Evolutionary conservation across 495 filamentous ascomycete species (phyloP), one percentile per base, ranked within the genome.

Genomic region (Hypomontagnella monticulosa): DNA sequence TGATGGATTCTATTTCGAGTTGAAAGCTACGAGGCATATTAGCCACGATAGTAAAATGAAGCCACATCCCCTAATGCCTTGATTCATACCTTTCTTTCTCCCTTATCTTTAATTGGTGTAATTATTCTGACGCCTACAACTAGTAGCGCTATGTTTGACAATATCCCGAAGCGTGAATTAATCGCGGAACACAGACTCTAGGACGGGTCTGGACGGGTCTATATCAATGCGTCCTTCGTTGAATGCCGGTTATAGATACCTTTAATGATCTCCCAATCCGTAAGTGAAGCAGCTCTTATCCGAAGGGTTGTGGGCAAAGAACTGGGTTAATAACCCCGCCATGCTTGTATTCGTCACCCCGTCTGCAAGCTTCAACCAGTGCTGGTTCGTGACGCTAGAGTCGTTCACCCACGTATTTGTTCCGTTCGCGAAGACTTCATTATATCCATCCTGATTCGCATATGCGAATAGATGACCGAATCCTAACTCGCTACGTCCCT

Each of bases 361-460:
- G 18, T 63, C 62, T 44, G 57, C 71, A 14, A 79, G 57, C 38
- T 42, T 65, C 58, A 80, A 23, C 56, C 72, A 79, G 32, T 70
- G 61, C 61, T 79, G 78, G 30, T 73, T 73, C 20, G 44, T 60
- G 11, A 71, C 50, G 11, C 16, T 8, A 4, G 68, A 48, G 14
- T 78, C 75, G 20, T 69, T 71, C 5, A 79, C 60, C 78, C 77
- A 80, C 11, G 2, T 5, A 36, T 80, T 80, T 8, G 73, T 47
- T 4, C 78, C 78, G 15, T 78, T 42, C 0, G 48, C 33, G 4
- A 54, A 37, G 10, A 78, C 69, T 19, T 67, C 30, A 40, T 79
- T 79, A 43, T 71, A 71, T 15, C 77, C 77, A 32, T 51, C 54
- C 23, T 67, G 40, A 20, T 75, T 75, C 4, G 48, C 59, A 37